Evolutionary conservation across 2,329 filamentous ascomycete genomes (phyloP).

Genomic region (Rhynchosporium graminicola): DNA sequence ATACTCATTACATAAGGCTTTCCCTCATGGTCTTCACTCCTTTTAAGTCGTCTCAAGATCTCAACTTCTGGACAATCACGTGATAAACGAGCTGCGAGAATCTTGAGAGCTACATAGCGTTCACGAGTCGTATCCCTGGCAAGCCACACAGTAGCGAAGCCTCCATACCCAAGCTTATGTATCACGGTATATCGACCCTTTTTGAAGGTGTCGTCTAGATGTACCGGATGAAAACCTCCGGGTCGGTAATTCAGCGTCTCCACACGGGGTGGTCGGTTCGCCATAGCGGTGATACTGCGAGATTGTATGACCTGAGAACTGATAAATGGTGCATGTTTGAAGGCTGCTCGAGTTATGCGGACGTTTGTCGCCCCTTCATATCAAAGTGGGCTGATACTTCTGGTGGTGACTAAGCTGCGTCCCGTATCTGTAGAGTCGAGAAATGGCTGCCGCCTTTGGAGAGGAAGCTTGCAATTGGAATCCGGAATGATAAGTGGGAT

Average conservation of each 20-base stretch:
- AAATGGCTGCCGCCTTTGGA: slow-evolving; percentile 9
- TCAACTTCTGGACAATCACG: slow-evolving; percentile 25
- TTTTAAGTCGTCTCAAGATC: slow-evolving; percentile 24
- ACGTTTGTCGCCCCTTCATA: not conserved
- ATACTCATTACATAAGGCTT: slow-evolving; percentile 27
- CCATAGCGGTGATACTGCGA: not conserved
- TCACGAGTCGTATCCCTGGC: slow-evolving; percentile 37
- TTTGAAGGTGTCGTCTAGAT: slow-evolving; percentile 47
- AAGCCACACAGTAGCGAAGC: slow-evolving; percentile 50
- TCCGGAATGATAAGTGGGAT: not conserved
- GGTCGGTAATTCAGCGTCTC: slow-evolving; percentile 27
- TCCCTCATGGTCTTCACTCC: slow-evolving; percentile 19
- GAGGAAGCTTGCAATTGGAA: not conserved
- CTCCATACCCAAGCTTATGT: slow-evolving; percentile 49
- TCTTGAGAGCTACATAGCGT: slow-evolving; percentile 30
- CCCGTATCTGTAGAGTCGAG: not conserved
- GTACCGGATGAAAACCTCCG: slow-evolving; percentile 49
- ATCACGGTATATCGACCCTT: slow-evolving; percentile 46
- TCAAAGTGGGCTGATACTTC: slow-evolving; percentile 9
- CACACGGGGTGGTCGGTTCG: slow-evolving; percentile 4
- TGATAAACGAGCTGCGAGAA: slow-evolving; percentile 25
- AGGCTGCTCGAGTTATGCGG: not conserved
- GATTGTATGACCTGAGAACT: not conserved
- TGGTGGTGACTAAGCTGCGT: slow-evolving; percentile 16
- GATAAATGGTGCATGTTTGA: not conserved